Evolutionary conservation across 768 basidiomycete species (phyloP).

Genomic region (Wakefieldia striispora): DNA sequence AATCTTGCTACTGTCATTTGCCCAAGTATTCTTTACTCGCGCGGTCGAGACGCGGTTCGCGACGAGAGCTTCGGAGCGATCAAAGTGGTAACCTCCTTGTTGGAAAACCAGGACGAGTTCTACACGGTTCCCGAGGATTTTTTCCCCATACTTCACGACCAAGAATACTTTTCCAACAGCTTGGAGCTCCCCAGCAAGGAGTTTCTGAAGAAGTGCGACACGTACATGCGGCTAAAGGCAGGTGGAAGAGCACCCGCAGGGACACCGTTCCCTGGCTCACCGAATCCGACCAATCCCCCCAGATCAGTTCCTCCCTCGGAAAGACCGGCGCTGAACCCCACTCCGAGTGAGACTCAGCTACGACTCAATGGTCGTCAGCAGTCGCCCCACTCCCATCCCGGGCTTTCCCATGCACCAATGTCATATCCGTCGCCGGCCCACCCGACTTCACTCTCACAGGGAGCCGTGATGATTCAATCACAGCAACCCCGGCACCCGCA

Average conservation of each 20-base stretch:
- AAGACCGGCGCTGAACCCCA: slow-evolving; percentile 41
- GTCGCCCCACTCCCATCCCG: slow-evolving; percentile 40
- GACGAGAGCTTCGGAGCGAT: slow-evolving; percentile 94
- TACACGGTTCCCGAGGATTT: slow-evolving; percentile 95
- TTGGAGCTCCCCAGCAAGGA: slow-evolving; percentile 93
- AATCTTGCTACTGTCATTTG: slow-evolving; percentile 97
- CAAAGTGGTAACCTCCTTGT: slow-evolving; percentile 76
- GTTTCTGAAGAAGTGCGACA: slow-evolving; percentile 92
- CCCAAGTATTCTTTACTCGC: slow-evolving; percentile 95
- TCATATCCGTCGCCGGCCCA: slow-evolving; percentile 45
- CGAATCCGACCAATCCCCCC: slow-evolving; percentile 18
- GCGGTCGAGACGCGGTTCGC: slow-evolving; percentile 78
- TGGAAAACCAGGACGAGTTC: slow-evolving; percentile 94
- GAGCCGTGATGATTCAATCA: slow-evolving; percentile 41
- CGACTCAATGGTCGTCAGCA: slow-evolving; percentile 39
- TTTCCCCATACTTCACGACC: slow-evolving; percentile 79
- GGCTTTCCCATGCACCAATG: slow-evolving; percentile 41
- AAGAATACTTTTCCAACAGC: slow-evolving; percentile 86
- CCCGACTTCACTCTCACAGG: slow-evolving; percentile 45
- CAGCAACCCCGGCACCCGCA: slow-evolving; percentile 40
- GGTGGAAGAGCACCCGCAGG: slow-evolving; percentile 47
- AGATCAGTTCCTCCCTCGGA: slow-evolving; percentile 41
- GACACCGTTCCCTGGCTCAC: slow-evolving; percentile 29
- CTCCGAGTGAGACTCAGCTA: slow-evolving; percentile 37
- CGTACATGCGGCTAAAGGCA: slow-evolving; percentile 76